phyloP scores from a whole-genome alignment of 441 rosid genomes.

The Erodium moschatum region DNA sequence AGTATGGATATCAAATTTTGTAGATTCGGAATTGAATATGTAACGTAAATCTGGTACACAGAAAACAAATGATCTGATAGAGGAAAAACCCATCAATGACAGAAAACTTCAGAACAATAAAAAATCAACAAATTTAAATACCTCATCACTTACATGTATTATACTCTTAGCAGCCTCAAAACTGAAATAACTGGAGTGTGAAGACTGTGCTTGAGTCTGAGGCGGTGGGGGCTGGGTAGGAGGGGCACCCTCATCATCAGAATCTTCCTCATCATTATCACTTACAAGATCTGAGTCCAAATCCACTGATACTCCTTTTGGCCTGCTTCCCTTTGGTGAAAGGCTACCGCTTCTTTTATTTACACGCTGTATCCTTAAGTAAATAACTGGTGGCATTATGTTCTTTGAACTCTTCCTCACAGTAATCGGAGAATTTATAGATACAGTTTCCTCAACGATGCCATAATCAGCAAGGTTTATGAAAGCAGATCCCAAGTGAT shows the following conservation, averaged over 20 bases:
- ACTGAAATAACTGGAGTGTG: conserved; percentile 32
- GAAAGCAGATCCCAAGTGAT: conserved; percentile 59
- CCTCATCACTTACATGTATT: conserved; percentile 27
- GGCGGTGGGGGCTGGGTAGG: conserved; percentile 26
- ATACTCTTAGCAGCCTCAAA: conserved; percentile 31
- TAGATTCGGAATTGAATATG: no score
- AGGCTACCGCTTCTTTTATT: conserved; percentile 34
- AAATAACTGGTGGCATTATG: conserved; percentile 41
- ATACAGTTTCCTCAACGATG: conserved; percentile 38
- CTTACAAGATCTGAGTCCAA: conserved; percentile 59
- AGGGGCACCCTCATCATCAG: conserved; percentile 47
- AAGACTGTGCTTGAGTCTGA: conserved; percentile 21
- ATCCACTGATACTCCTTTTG: conserved; percentile 39
- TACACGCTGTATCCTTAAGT: conserved; percentile 47
- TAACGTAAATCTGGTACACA: no score
- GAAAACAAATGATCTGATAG: no score
- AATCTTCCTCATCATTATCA: conserved; percentile 53
- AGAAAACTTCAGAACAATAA: conserved; percentile 28
- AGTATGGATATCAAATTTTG: neutral
- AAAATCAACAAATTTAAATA: conserved; percentile 33
- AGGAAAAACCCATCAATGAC: neutral
- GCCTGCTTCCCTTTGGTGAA: conserved; percentile 24
- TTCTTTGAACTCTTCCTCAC: conserved; percentile 55
- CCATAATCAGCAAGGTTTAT: conserved; percentile 74
- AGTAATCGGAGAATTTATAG: conserved; percentile 37